These are phyloP conservation scores for Torulaspora microellipsoides DNA, from an alignment of 805 yeast genomes.

Conservation along the genomic window DNA sequence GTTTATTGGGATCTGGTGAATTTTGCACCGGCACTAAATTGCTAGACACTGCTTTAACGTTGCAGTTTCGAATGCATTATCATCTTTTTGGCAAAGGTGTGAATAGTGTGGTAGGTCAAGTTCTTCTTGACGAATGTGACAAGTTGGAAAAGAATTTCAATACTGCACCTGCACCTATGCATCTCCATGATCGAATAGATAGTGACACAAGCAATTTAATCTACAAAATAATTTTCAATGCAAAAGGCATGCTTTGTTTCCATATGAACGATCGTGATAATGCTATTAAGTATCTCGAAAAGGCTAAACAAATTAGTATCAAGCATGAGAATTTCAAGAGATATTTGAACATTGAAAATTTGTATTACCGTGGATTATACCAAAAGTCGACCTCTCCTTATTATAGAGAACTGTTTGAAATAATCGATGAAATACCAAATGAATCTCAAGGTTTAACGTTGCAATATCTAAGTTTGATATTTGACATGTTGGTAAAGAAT, in stretches of 20 bases:
- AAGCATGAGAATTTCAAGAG: slow-evolving; percentile 10
- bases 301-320: slow-evolving; percentile 7
- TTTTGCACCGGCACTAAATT: slow-evolving; percentile 18
- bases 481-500: slow-evolving; percentile 14
- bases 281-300: slow-evolving; percentile 6
- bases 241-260: slow-evolving; percentile 17
- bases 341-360: slow-evolving; percentile 24
- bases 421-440: slow-evolving; percentile 18
- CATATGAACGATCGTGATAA: slow-evolving; percentile 9
- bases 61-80: slow-evolving; percentile 30
- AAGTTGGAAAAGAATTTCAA: slow-evolving; percentile 9
- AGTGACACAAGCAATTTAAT: slow-evolving; percentile 7
- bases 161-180: not conserved
- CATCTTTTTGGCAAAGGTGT: slow-evolving; percentile 22
- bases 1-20: slow-evolving; percentile 26
- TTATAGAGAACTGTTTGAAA: slow-evolving; percentile 11
- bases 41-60: slow-evolving; percentile 23
- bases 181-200: not conserved
- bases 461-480: slow-evolving; percentile 22
- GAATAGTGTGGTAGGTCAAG: slow-evolving; percentile 13
- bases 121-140: slow-evolving; percentile 20
- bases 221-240: slow-evolving; percentile 20
- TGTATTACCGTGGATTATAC: slow-evolving; percentile 19
- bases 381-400: slow-evolving; percentile 3
- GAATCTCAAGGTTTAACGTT: slow-evolving; percentile 25